Evolutionary conservation across 345 rosid genomes (phyloP).

Genomic region (Arabidopsis suecica): DNA sequence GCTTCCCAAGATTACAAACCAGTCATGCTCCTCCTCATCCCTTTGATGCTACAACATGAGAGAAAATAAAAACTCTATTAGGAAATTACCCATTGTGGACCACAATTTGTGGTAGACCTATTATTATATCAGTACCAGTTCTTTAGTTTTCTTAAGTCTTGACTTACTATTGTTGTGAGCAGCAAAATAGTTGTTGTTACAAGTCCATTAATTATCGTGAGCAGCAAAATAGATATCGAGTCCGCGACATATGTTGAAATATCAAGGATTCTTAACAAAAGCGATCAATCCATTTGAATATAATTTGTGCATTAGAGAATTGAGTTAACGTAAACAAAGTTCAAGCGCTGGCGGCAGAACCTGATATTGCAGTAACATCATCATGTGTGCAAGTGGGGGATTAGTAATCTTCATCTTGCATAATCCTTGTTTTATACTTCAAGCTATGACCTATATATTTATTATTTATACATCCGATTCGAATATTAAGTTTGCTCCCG

Average conservation of each 20-base stretch:
- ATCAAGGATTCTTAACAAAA: neutral
- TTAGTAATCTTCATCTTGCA: slow-evolving; percentile 17
- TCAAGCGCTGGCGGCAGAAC: slow-evolving; percentile 4
- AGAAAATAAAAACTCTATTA: neutral
- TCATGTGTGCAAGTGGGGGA: slow-evolving; percentile 31
- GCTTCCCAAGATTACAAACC: slow-evolving; percentile 60
- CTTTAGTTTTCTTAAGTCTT: neutral
- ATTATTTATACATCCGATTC: neutral
- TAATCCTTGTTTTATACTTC: slow-evolving; percentile 40
- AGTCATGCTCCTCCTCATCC: slow-evolving; percentile 62
- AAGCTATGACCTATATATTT: slow-evolving; percentile 24
- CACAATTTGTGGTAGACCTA: slow-evolving; percentile 35
- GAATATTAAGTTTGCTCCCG: slow-evolving; percentile 17
- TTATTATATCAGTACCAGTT: neutral
- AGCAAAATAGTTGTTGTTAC: slow-evolving; percentile 9
- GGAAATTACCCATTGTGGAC: slow-evolving; percentile 20
- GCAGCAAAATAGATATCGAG: neutral
- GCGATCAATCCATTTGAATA: neutral
- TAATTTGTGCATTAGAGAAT: slow-evolving; percentile 2
- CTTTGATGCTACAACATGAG: slow-evolving; percentile 44
- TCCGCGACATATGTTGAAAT: neutral
- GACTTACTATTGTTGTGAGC: neutral
- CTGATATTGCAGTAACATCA: slow-evolving; percentile 16
- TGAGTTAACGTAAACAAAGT: slow-evolving; percentile 24
- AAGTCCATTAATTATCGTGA: neutral